A percentile compares a stretch with the other conserved stretches of the same genome.
Conservation (phyloP, 805 yeast genomes). For the Monosporozyma siamensis region DNA sequence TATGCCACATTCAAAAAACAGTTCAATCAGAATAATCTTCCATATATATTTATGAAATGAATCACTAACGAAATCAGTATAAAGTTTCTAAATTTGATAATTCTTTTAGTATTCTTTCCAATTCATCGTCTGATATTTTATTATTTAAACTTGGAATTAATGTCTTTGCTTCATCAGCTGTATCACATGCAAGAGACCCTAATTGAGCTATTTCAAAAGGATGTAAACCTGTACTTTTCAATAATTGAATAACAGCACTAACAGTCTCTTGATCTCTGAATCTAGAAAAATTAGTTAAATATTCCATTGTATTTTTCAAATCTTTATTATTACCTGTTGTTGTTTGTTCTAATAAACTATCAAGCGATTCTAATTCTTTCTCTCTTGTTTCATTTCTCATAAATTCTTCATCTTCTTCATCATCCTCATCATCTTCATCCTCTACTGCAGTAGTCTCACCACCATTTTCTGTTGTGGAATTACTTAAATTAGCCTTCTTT, state of each 20-base stretch:
- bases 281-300: conserved; percentile 74
- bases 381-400: conserved; percentile 42
- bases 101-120: conserved; percentile 82
- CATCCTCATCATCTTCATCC: conserved; percentile 14
- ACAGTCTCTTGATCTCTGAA: conserved; percentile 90
- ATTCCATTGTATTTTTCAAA: conserved; percentile 83
- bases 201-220: conserved; percentile 91
- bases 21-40: too few relatives aligned
- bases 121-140: conserved; percentile 77
- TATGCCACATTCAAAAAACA: too few relatives aligned
- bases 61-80: too few relatives aligned
- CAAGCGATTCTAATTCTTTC: conserved; percentile 30
- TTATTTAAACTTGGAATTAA: conserved; percentile 77
- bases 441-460: conserved; percentile 10
- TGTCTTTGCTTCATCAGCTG: conserved; percentile 93
- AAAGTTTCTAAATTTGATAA: conserved; percentile 55
- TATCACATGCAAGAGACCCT: conserved; percentile 88
- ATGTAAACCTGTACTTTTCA: conserved; percentile 68
- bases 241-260: conserved; percentile 81
- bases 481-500: conserved; percentile 14
- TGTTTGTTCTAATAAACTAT: conserved; percentile 27
- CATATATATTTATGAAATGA: too few relatives aligned
- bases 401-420: conserved; percentile 28
- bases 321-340: conserved; percentile 75
- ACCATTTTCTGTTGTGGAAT: conserved; percentile 12